Evolutionary conservation across 2,329 filamentous ascomycete species (phyloP).

Genomic region (Curvularia sp.): DNA sequence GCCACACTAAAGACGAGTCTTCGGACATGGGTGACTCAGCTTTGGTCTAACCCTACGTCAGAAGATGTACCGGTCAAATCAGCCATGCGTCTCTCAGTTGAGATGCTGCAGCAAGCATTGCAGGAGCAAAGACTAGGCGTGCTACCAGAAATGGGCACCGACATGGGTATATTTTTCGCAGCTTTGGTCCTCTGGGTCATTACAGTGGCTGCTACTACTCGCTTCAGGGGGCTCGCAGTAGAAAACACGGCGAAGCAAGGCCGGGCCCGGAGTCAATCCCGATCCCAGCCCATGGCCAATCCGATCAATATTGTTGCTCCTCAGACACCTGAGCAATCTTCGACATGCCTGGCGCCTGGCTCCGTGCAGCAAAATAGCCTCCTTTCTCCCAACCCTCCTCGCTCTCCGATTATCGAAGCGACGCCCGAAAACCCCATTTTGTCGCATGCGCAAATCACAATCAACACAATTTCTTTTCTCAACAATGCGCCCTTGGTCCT

Average conservation of each 20-base stretch:
- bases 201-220: constrained; percentile 38
- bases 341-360: background rate
- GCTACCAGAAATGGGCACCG: constrained; percentile 37
- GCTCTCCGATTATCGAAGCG: constrained; percentile 27
- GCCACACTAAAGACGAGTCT: constrained; percentile 41
- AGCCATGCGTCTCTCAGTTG: constrained; percentile 39
- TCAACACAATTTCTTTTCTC: constrained; percentile 39
- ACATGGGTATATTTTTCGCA: constrained; percentile 49
- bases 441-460: constrained; percentile 29
- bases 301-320: constrained; percentile 11
- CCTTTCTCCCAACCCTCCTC: constrained; percentile 8
- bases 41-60: constrained; percentile 31
- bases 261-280: constrained; percentile 25
- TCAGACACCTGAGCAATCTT: background rate
- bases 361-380: background rate
- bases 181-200: constrained; percentile 47
- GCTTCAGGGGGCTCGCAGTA: constrained; percentile 23
- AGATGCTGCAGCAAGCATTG: constrained; percentile 37
- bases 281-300: constrained; percentile 12
- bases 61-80: constrained; percentile 29
- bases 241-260: constrained; percentile 4
- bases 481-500: constrained; percentile 29
- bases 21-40: constrained; percentile 46
- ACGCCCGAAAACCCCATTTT: constrained; percentile 17
- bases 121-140: constrained; percentile 26